Evolutionary conservation across 176 grass and related monocot species (phyloP).

Genomic region (Bromus sterilis): DNA sequence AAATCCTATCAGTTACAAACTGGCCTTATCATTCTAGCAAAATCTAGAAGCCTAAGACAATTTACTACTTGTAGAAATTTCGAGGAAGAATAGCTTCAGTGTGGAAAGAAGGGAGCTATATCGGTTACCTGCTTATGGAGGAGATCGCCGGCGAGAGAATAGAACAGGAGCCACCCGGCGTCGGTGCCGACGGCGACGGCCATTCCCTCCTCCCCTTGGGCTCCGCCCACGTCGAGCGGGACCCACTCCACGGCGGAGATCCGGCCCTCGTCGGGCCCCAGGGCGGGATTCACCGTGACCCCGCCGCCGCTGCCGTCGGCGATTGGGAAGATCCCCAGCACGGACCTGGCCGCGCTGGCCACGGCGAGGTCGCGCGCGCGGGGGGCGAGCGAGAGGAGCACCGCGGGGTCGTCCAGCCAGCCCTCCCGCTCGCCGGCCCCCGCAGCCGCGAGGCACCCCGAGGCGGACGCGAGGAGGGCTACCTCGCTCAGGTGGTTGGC

Average conservation of each 20-base stretch:
- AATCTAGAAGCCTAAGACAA: background rate
- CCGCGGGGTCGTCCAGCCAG: conserved; percentile 68
- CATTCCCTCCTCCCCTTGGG: conserved; percentile 10
- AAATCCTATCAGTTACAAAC: background rate
- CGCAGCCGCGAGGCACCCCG: conserved; percentile 36
- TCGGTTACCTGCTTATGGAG: conserved; percentile 66
- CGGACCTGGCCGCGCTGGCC: conserved; percentile 30
- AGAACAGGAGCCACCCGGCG: conserved; percentile 60
- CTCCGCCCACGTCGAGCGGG: conserved; percentile 23
- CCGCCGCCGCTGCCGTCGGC: background rate
- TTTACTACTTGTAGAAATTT: background rate
- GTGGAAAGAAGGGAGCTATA: background rate
- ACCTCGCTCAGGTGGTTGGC: conserved; percentile 75
- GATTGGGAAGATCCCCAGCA: conserved; percentile 41
- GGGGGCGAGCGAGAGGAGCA: conserved; percentile 55
- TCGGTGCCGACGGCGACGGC: conserved; percentile 56
- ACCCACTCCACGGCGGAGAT: conserved; percentile 74
- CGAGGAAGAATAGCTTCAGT: background rate
- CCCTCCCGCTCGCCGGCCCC: conserved; percentile 74
- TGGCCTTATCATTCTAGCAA: background rate
- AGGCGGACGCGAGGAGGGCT: conserved; percentile 45
- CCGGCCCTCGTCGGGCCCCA: conserved; percentile 48
- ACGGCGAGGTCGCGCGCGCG: conserved; percentile 46
- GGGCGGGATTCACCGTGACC: conserved; percentile 35
- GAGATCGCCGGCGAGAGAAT: conserved; percentile 63